phyloP scores from a whole-genome alignment of 2,329 filamentous ascomycete species.

The Massarina eburnea region DNA sequence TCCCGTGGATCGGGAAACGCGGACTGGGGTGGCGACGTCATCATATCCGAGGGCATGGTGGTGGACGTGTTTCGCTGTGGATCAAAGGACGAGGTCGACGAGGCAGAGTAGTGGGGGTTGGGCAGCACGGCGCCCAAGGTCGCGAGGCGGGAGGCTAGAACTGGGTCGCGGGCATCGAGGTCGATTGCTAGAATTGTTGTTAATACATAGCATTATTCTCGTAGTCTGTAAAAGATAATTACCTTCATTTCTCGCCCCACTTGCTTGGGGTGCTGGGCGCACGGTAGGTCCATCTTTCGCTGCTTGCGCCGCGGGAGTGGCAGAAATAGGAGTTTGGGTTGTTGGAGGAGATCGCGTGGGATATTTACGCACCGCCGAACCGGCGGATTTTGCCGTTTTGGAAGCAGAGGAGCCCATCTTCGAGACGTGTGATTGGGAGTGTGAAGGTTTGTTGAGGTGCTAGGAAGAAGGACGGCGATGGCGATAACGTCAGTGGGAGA shows the following conservation, averaged over 20 bases:
- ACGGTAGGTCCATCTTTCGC: constrained; percentile 43
- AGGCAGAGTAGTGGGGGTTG: constrained; percentile 57
- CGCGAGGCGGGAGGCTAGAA: constrained; percentile 80
- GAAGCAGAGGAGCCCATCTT: constrained; percentile 62
- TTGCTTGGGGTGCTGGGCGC: constrained; percentile 44
- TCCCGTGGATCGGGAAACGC: constrained; percentile 36
- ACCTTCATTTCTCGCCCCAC: constrained; percentile 44
- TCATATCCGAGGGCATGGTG: constrained; percentile 32
- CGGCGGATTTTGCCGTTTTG: constrained; percentile 56
- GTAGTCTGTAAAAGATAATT: too few relatives aligned
- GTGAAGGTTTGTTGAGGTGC: constrained; percentile 27
- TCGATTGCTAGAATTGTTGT: constrained; percentile 63
- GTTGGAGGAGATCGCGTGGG: constrained; percentile 51
- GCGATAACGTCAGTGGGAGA: constrained; percentile 16
- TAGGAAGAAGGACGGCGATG: neutral
- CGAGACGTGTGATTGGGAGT: constrained; percentile 9
- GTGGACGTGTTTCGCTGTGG: constrained; percentile 31
- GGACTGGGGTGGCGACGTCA: constrained; percentile 30
- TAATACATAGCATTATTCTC: too few relatives aligned
- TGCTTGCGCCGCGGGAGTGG: constrained; percentile 29
- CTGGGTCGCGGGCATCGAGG: constrained; percentile 62
- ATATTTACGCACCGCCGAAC: constrained; percentile 57
- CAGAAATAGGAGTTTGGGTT: constrained; percentile 28
- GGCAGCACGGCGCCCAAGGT: constrained; percentile 61
- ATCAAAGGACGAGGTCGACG: constrained; percentile 53